Conservation (phyloP, 495 filamentous ascomycete species). For the Penicillium tannophilum region DNA sequence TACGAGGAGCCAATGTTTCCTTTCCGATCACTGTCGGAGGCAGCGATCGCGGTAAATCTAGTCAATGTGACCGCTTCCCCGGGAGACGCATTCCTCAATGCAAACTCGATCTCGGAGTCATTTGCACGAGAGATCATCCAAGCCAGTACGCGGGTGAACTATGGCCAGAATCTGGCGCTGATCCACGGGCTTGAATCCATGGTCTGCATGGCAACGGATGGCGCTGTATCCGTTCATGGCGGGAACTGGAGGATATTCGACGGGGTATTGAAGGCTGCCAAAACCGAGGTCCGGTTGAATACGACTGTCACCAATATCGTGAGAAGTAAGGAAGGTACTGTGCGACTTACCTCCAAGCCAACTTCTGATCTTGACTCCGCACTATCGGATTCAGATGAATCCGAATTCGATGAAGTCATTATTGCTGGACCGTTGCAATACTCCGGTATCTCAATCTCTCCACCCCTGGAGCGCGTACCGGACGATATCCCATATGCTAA, state of each 20-base stretch:
- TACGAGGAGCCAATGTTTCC: conserved; percentile 85
- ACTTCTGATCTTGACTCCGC: conserved; percentile 23
- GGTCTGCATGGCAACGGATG: conserved; percentile 91
- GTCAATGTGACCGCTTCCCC: conserved; percentile 64
- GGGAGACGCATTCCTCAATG: conserved; percentile 67
- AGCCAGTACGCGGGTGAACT: conserved; percentile 92
- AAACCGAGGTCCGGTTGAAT: conserved; percentile 64
- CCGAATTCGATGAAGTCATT: conserved; percentile 75
- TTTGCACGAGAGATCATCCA: conserved; percentile 89
- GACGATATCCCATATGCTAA: conserved; percentile 79
- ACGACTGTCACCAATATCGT: conserved; percentile 65
- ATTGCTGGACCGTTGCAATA: conserved; percentile 79
- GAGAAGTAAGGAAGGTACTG: conserved; percentile 49
- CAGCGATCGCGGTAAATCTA: conserved; percentile 66
- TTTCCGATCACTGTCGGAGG: conserved; percentile 71
- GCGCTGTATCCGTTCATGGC: conserved; percentile 74
- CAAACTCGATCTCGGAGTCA: conserved; percentile 63
- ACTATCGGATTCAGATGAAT: conserved; percentile 20
- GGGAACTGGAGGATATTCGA: conserved; percentile 97
- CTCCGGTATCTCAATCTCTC: conserved; percentile 61
- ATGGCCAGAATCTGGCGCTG: conserved; percentile 79
- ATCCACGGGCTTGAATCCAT: conserved; percentile 92
- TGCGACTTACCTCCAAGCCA: conserved; percentile 50
- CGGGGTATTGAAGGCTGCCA: conserved; percentile 68
- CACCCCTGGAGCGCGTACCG: conserved; percentile 54